Conservation (phyloP, 2,329 filamentous ascomycete species). For the Cytospora mali region DNA sequence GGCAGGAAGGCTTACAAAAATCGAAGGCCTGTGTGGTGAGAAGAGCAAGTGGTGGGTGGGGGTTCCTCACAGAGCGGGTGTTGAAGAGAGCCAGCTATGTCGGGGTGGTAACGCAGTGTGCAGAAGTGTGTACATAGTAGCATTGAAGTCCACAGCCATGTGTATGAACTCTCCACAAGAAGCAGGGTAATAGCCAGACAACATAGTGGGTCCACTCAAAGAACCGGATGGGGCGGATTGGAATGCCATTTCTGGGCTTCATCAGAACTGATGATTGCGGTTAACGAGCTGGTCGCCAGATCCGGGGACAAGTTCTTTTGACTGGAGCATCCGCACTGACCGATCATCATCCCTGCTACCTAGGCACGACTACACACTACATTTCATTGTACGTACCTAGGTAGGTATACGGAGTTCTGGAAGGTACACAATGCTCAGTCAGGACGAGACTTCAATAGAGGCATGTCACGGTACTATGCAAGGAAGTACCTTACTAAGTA, state of each 20-base stretch:
- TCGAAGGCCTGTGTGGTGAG: background rate
- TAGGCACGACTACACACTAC: too few species aligned
- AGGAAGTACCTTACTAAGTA: background rate
- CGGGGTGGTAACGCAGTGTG: background rate
- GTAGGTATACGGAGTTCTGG: too few species aligned
- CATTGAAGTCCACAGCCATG: background rate
- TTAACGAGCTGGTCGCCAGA: slow-evolving; percentile 1
- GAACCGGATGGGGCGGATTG: background rate
- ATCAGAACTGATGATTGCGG: background rate
- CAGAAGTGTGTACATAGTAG: background rate
- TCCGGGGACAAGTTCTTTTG: background rate
- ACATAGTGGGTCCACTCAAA: background rate
- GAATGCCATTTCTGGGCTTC: background rate
- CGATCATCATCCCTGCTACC: background rate
- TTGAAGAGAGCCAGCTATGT: background rate
- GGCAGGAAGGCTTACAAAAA: background rate
- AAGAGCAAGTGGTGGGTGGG: background rate
- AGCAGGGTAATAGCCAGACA: background rate
- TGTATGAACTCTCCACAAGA: background rate
- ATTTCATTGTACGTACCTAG: too few species aligned
- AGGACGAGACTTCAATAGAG: too few species aligned
- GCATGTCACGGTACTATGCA: background rate
- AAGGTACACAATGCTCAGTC: too few species aligned
- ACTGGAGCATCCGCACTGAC: background rate
- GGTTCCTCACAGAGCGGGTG: background rate